Evolutionary conservation across 2,329 filamentous ascomycete genomes (phyloP).

Genomic region (Aspergillus floridensis): DNA sequence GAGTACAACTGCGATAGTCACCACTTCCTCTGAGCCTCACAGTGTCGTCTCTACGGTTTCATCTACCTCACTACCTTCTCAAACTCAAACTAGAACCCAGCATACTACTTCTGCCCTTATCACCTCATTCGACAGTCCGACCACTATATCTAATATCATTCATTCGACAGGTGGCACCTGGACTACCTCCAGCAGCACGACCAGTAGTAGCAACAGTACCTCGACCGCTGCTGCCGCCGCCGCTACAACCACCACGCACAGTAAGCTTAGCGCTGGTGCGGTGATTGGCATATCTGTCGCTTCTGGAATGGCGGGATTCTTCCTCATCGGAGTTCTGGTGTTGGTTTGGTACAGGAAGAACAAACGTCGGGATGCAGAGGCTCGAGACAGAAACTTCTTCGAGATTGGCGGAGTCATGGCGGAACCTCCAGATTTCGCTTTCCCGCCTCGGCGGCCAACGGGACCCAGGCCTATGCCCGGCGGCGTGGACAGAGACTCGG

Average conservation of each 20-base stretch:
- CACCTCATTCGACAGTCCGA: not conserved
- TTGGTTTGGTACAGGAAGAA: constrained; percentile 32
- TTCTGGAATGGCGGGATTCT: constrained; percentile 35
- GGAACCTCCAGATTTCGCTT: constrained; percentile 34
- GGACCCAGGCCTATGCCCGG: constrained; percentile 14
- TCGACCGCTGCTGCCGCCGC: not conserved
- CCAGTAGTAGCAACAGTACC: constrained; percentile 4
- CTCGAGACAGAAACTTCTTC: constrained; percentile 29
- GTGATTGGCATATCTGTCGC: constrained; percentile 39
- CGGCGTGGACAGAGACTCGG: constrained; percentile 11
- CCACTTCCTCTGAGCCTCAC: not conserved
- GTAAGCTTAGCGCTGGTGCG: constrained; percentile 27
- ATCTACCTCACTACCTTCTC: not conserved
- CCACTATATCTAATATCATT: not conserved
- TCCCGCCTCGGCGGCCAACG: constrained; percentile 24
- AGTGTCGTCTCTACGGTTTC: not conserved
- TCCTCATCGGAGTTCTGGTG: constrained; percentile 33
- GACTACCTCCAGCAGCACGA: constrained; percentile 10
- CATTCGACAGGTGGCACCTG: not conserved
- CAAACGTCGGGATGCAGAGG: constrained; percentile 23
- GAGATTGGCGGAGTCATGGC: constrained; percentile 42
- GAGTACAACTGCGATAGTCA: not conserved
- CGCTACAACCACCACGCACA: constrained; percentile 9
- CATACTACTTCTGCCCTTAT: constrained; percentile 11
- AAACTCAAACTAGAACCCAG: not conserved